Evolutionary conservation across 2,329 filamentous ascomycete genomes (phyloP).

Genomic region (Dichotomopilus funicola): DNA sequence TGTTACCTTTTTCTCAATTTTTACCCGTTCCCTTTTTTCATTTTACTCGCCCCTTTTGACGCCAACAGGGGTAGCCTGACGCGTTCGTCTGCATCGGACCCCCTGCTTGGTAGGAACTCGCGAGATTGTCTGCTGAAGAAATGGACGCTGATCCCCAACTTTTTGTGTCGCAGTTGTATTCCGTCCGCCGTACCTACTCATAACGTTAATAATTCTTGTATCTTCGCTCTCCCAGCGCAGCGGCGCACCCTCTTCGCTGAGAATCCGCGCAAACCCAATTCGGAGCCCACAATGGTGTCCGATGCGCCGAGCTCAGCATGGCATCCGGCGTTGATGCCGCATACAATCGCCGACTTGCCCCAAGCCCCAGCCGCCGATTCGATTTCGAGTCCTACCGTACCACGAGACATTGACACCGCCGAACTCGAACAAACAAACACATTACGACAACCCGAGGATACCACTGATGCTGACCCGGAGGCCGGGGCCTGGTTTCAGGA

Average conservation of each 20-base stretch:
- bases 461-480: background rate
- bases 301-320: constrained; percentile 39
- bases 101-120: constrained; percentile 9
- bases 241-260: constrained; percentile 1
- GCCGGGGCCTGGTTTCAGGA: constrained; percentile 29
- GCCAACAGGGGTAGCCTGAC: constrained; percentile 11
- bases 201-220: background rate
- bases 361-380: constrained; percentile 3
- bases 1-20: constrained; percentile 5
- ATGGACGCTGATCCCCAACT: constrained; percentile 4
- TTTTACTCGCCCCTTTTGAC: background rate
- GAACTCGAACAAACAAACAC: background rate
- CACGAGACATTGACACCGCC: too few species aligned
- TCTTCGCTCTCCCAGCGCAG: constrained; percentile 13
- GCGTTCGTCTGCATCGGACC: background rate
- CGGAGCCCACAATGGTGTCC: constrained; percentile 34
- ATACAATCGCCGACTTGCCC: constrained; percentile 28
- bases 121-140: constrained; percentile 3
- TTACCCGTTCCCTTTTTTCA: constrained; percentile 6
- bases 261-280: constrained; percentile 13
- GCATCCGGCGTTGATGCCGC: constrained; percentile 48
- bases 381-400: background rate
- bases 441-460: background rate
- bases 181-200: background rate
- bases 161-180: background rate